phyloP scores from a whole-genome alignment of 2,329 filamentous ascomycete species.

The Ilyonectria sp. region DNA sequence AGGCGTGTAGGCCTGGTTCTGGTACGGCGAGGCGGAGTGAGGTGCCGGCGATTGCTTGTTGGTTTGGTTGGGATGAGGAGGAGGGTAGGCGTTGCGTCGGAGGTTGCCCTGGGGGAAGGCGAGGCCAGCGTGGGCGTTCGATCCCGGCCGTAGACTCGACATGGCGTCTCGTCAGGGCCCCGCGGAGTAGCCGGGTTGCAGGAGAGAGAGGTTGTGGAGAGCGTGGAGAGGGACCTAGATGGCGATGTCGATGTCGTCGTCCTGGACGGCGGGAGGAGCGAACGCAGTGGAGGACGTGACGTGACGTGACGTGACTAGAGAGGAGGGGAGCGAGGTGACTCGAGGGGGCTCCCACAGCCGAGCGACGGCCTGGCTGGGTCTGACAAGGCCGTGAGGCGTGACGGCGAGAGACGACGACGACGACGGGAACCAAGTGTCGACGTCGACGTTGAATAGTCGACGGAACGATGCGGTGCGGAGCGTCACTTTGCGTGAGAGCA shows the following conservation, averaged over 20 bases:
- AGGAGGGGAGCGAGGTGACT: slow-evolving; percentile 34
- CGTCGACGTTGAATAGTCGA: slow-evolving; percentile 40
- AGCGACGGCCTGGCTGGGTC: slow-evolving; percentile 25
- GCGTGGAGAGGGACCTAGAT: slow-evolving; percentile 29
- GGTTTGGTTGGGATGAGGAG: slow-evolving; percentile 64
- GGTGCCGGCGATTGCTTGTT: slow-evolving; percentile 71
- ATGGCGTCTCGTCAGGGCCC: slow-evolving; percentile 53
- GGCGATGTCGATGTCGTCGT: slow-evolving; percentile 34
- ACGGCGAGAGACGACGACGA: slow-evolving; percentile 32
- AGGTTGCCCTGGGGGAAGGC: slow-evolving; percentile 66
- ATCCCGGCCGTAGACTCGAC: slow-evolving; percentile 66
- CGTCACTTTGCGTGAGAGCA: slow-evolving; percentile 43
- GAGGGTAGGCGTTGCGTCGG: slow-evolving; percentile 63
- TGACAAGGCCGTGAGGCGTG: slow-evolving; percentile 32
- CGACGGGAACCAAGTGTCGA: slow-evolving; percentile 18
- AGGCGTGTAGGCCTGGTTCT: slow-evolving; percentile 66
- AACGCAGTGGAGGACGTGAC: slow-evolving; percentile 35
- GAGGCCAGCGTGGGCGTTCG: slow-evolving; percentile 68
- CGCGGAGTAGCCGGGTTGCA: slow-evolving; percentile 40
- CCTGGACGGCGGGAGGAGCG: slow-evolving; percentile 31
- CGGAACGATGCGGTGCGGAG: slow-evolving; percentile 42
- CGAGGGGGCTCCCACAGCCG: slow-evolving; percentile 30
- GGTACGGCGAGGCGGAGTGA: slow-evolving; percentile 70
- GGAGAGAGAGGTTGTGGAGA: slow-evolving; percentile 31
- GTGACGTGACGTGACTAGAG: slow-evolving; percentile 40